A percentile compares a stretch with the other conserved stretches of the same genome.
Conservation (phyloP, 2,329 filamentous ascomycete species). For the Thielaviopsis ethacetica region DNA sequence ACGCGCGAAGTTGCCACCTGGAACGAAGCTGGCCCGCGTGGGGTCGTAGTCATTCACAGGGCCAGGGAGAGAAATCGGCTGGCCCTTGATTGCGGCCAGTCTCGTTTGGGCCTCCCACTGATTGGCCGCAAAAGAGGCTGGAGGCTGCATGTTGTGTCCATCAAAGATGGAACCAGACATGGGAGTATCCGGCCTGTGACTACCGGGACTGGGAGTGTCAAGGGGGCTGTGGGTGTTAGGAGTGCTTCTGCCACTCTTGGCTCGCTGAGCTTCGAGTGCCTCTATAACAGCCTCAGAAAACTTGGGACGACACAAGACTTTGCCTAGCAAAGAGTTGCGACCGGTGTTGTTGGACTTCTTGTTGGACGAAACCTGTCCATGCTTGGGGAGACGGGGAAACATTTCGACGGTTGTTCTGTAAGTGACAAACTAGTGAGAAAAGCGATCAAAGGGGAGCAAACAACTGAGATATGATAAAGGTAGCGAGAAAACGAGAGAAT, state of each 20-base stretch:
- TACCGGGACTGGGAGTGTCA: not conserved
- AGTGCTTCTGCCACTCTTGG: not conserved
- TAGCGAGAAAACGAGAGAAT: too few relatives aligned
- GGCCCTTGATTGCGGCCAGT: not conserved
- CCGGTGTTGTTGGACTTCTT: not conserved
- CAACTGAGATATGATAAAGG: not conserved
- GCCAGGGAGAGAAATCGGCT: not conserved
- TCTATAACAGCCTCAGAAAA: not conserved
- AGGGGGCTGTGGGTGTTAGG: not conserved
- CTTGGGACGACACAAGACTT: not conserved
- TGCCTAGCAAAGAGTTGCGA: not conserved
- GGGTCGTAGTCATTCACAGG: not conserved
- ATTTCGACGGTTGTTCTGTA: not conserved
- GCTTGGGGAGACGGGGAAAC: not conserved
- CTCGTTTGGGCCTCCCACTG: not conserved
- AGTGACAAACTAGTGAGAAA: not conserved
- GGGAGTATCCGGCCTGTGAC: not conserved
- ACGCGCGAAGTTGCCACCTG: not conserved
- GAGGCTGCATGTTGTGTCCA: not conserved
- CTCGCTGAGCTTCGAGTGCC: not conserved
- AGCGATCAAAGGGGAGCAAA: not conserved
- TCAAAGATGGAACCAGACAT: not conserved
- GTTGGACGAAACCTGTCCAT: not conserved
- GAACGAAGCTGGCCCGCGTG: not conserved
- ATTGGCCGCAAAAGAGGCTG: not conserved